Base-by-base conservation (phyloP, 805 yeast species). In the Myxozyma monticola region DNA sequence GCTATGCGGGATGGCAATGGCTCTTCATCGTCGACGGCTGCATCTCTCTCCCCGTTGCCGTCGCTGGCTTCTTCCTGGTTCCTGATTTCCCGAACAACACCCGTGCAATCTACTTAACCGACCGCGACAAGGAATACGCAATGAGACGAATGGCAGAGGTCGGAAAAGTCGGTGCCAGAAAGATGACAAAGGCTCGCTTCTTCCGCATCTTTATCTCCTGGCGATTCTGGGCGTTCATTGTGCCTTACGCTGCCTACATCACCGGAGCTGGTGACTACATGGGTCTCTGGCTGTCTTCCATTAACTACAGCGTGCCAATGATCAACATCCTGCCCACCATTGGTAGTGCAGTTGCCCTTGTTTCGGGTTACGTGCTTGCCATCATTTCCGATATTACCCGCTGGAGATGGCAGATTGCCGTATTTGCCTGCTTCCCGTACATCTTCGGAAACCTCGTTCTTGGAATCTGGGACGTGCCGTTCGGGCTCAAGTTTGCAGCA, bases 1-100 rank as follows among this genome's bases (percentile, higher is more conserved):
- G 88, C 0, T 67, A 78, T 12, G 73, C 74, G 4, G 81, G 86
- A 10, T 84, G 88, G 88, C 73, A 82, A 70, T 84, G 88, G 88
- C 78, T 80, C 62, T 84, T 81, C 61, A 78, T 84, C 39, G 73
- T 84, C 53, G 87, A 83, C 62, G 83, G 83, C 10, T 60, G 78
- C 40, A 74, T 84, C 42, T 78, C 84, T 3, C 60, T 71, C 5
- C 70, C 68, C 3, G 65, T 71, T 20, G 76, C 75, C 0, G n/a
- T 69, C 1, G 20, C 60, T 2, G 76, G 76, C 25, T 62, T 17
- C 37, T 54, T 36, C 25, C 40, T 43, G 14, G 28, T 53, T 22
- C 55, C 57, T 17, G 51, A 49, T 25, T 49, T 53, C 37, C 55
- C 57, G n/a, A 41, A 48, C 14, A 53, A 45, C 22, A 53, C 54